Evolutionary conservation across 805 yeast species (phyloP), one percentile per base, ranked within the genome.

Genomic region (Pichia pseudocactophila): DNA sequence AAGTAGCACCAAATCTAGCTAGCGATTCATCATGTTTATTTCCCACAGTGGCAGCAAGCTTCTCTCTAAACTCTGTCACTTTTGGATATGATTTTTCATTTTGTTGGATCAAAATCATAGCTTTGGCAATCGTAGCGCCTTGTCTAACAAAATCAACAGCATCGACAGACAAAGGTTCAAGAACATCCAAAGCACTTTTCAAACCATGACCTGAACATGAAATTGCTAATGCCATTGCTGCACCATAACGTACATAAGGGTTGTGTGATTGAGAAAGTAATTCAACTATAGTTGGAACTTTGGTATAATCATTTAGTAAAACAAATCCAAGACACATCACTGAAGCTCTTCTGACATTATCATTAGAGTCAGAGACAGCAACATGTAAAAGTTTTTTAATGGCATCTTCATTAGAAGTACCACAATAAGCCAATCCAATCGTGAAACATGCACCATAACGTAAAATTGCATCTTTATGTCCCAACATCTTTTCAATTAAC

Each of bases 181-280:
- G 73, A 15, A 92, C 88, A 46, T 88, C 96, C 49, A 92, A 74
- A 0, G 98, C 97, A 32, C 90, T 80, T 45, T 80, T 78, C 42
- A 84, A 68, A 3, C 89, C 92, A 58, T 92, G 81, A 37, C 98
- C 98, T 19, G 97, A 96, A 70, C 97, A 89, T 3, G 97, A 79
- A 48, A 92, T 85, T 65, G 97, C 98, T 49, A 92, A 73, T 0
- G 98, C 98, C 78, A 92, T 70, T 2, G 97, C 96, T 27, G 97
- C 85, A 68, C 98, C 98, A 60, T 92, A 92, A 62, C 98, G 84
- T 30, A 92, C 97, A 59, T 92, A 97, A 12, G 98, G 96, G 61
- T 92, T 92, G 63, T 92, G 97, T 1, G 96, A 85, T 63, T 88
- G 95, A 0, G 96, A 78, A 52, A 92, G 72, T 44, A 92, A 71